phyloP scores from a whole-genome alignment of 2,329 filamentous ascomycete genomes.

The Exophiala aquamarina region DNA sequence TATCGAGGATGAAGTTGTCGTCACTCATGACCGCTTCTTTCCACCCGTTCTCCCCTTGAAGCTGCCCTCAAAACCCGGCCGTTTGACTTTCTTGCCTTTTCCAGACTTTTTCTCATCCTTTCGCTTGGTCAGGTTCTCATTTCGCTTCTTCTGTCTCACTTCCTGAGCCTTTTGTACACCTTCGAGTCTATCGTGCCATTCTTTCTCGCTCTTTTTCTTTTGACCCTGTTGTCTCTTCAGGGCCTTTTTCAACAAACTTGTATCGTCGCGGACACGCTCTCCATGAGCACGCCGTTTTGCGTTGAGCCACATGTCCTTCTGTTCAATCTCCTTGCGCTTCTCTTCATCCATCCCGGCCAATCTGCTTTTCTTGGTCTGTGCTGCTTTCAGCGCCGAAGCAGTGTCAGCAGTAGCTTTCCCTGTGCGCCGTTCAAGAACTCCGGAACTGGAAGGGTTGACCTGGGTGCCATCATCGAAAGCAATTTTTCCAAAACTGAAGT shows the following conservation, averaged over 20 bases:
- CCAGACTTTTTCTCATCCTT: slow-evolving; percentile 69
- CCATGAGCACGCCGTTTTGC: slow-evolving; percentile 87
- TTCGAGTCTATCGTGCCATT: slow-evolving; percentile 74
- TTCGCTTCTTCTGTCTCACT: slow-evolving; percentile 77
- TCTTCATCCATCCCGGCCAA: slow-evolving; percentile 72
- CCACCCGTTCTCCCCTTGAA: slow-evolving; percentile 52
- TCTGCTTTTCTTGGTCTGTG: slow-evolving; percentile 82
- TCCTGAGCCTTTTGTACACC: slow-evolving; percentile 75
- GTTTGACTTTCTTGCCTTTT: slow-evolving; percentile 53
- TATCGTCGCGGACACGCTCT: slow-evolving; percentile 85
- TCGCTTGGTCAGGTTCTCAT: slow-evolving; percentile 73
- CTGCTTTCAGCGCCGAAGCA: slow-evolving; percentile 79
- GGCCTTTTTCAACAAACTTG: slow-evolving; percentile 84
- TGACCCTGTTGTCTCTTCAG: slow-evolving; percentile 86
- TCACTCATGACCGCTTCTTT: slow-evolving; percentile 19
- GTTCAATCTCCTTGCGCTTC: slow-evolving; percentile 81
- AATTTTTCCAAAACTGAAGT: slow-evolving; percentile 89
- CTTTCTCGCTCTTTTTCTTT: slow-evolving; percentile 89
- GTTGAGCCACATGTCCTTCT: slow-evolving; percentile 93
- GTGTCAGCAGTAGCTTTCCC: slow-evolving; percentile 82
- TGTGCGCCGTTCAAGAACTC: slow-evolving; percentile 61
- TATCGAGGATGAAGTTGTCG: no score
- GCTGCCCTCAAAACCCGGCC: slow-evolving; percentile 71
- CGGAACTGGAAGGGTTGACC: slow-evolving; percentile 66
- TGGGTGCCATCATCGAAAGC: slow-evolving; percentile 83